Evolutionary conservation across 2,329 filamentous ascomycete genomes (phyloP).

Genomic region (Onygenales sp.): DNA sequence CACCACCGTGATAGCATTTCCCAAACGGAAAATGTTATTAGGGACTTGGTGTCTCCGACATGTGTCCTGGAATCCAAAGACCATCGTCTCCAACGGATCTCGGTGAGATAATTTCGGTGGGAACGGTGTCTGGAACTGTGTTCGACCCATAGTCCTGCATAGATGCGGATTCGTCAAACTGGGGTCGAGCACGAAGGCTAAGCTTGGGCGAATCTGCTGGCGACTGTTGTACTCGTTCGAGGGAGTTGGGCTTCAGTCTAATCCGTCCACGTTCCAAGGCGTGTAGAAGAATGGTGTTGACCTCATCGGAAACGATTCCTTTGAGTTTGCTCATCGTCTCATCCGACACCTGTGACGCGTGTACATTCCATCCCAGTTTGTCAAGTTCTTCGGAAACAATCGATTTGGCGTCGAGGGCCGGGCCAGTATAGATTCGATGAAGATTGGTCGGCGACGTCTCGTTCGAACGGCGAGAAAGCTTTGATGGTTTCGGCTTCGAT

Average conservation of each 20-base stretch:
- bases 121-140: conserved; percentile 11
- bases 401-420: conserved; percentile 25
- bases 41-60: conserved; percentile 1
- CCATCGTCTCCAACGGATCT: conserved; percentile 1
- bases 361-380: conserved; percentile 26
- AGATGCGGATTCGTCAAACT: background rate
- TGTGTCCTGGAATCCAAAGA: background rate
- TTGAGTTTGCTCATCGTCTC: conserved; percentile 29
- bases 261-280: conserved; percentile 27
- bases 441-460: conserved; percentile 17
- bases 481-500: conserved; percentile 26
- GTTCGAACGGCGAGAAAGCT: conserved; percentile 23
- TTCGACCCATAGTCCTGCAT: conserved; percentile 7
- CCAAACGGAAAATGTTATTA: background rate
- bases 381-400: conserved; percentile 23
- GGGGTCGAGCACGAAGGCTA: conserved; percentile 9
- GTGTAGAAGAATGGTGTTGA: conserved; percentile 24
- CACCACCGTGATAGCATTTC: background rate
- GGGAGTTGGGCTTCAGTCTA: conserved; percentile 24
- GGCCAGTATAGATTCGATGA: conserved; percentile 14
- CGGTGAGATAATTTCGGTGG: conserved; percentile 11
- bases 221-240: conserved; percentile 22
- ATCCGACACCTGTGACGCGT: conserved; percentile 26
- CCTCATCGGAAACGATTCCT: conserved; percentile 27
- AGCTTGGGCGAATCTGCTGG: conserved; percentile 23